phyloP scores from a whole-genome alignment of 768 basidiomycete genomes.

The Naematelia encephala region DNA sequence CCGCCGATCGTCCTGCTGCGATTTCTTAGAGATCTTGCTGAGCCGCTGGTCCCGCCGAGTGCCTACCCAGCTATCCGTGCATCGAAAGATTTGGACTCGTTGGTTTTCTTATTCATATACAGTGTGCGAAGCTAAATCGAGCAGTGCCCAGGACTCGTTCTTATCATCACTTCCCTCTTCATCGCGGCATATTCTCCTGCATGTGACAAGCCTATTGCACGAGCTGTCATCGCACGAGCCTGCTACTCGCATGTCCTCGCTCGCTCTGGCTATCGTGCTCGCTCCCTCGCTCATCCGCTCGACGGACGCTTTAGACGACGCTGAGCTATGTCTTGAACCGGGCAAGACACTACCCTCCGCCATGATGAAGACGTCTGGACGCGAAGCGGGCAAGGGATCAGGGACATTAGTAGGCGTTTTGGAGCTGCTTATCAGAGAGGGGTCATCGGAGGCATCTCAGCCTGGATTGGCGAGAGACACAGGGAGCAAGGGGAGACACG shows the following conservation, averaged over 20 bases:
- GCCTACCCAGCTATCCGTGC: slow-evolving; percentile 22
- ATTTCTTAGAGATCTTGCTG: slow-evolving; percentile 12
- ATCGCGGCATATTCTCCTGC: slow-evolving; percentile 5
- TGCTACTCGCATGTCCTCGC: slow-evolving; percentile 29
- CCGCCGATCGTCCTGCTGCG: slow-evolving; percentile 31
- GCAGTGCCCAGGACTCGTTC: slow-evolving; percentile 16
- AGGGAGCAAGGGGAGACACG: background rate
- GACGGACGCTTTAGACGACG: slow-evolving; percentile 35
- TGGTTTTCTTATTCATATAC: slow-evolving; percentile 6
- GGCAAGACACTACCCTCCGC: slow-evolving; percentile 31
- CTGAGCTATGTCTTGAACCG: slow-evolving; percentile 30
- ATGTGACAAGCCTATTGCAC: slow-evolving; percentile 19
- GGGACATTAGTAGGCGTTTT: slow-evolving; percentile 31
- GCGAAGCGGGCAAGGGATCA: slow-evolving; percentile 2
- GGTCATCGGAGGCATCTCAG: background rate
- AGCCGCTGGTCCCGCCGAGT: slow-evolving; percentile 17
- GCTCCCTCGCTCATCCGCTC: slow-evolving; percentile 33
- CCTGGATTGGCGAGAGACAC: background rate
- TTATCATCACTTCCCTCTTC: slow-evolving; percentile 14
- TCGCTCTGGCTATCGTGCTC: slow-evolving; percentile 30
- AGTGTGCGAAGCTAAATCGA: background rate
- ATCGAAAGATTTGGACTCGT: slow-evolving; percentile 15
- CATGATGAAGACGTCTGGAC: slow-evolving; percentile 12
- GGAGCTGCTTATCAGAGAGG: slow-evolving; percentile 24
- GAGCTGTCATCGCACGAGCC: slow-evolving; percentile 15